Conservation (phyloP, 2,329 filamentous ascomycete species). For the Pseudocercospora vitis region DNA sequence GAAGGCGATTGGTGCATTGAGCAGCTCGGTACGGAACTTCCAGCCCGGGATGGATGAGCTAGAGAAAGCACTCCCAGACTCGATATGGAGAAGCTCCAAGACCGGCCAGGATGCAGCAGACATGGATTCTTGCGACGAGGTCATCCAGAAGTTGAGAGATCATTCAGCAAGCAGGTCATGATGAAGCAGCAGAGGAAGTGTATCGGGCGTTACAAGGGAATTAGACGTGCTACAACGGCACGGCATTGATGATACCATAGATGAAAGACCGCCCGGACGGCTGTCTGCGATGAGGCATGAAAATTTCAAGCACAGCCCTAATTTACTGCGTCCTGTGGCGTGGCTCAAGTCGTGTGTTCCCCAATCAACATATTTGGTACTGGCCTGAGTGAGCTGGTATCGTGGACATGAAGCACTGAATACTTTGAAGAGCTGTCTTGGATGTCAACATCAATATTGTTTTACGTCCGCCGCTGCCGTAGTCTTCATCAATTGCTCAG, state of each 20-base stretch:
- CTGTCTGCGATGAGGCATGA: no score
- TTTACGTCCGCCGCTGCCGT: no score
- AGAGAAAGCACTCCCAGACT: conserved; percentile 66
- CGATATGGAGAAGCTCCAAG: conserved; percentile 54
- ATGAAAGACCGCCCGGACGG: no score
- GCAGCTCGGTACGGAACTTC: conserved; percentile 82
- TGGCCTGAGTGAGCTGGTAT: background rate
- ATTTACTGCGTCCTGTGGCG: no score
- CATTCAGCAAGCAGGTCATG: conserved; percentile 24
- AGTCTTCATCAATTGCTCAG: no score
- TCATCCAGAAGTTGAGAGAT: conserved; percentile 38
- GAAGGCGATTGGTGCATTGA: conserved; percentile 88
- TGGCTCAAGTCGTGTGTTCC: background rate
- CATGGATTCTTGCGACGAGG: conserved; percentile 77
- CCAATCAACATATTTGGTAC: background rate
- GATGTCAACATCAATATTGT: no score
- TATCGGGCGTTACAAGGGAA: background rate
- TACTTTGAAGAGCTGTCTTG: no score
- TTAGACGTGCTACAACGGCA: background rate
- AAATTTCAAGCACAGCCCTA: no score
- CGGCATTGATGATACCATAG: conserved; percentile 5
- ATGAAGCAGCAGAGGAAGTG: background rate
- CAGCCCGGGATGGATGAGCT: conserved; percentile 69
- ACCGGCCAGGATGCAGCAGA: conserved; percentile 73
- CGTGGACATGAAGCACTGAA: background rate